Base-by-base conservation (phyloP, 306 rosid genomes). In the Quercus agrifolia region DNA sequence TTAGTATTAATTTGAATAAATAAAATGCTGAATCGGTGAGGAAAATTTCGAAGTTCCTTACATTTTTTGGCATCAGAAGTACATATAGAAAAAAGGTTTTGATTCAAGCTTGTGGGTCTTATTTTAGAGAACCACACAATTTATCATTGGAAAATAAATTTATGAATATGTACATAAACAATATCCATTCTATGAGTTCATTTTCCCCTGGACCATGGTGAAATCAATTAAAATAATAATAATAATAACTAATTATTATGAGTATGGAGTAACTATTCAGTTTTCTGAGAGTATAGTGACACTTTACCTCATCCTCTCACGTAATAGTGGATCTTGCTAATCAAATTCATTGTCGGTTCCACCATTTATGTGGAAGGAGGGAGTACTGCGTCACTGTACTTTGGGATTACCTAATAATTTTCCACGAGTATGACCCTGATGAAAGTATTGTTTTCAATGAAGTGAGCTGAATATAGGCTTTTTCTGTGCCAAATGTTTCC, bases 381-480 rank as follows among this genome's bases (percentile, higher is more conserved):
- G 2, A 38, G 2, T 0, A 7, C 0, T 7, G 0, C 0, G 0
- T 38, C 0, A 7, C 10, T 38, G 0, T 38, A 38, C 44, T 38
- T 0, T 1, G 44, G 1, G 44, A 6, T 2, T 38, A 8, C 10
- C 0, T 38, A 38, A 38, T 38, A 38, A 6, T 6, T 38, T 38
- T 38, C 2, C 2, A 6, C 0, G 0, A 38, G 10, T 38, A 30
- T 18, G 41, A 17, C 31, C 70, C 2, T 30, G 21, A 15, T 15
- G 19, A 5, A 28, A 64, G 41, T 64, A 17, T 17, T 64, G 5
- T 58, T 14, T 63, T 64, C 31, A 64, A 28, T 9, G 44, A 28
- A 28, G n/a, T 64, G 44, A 18, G 44, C 44, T 2, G 70, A 64
- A 64, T 64, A 17, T 30, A 27, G 8, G 70, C 30, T 30, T 64